Base-by-base conservation (phyloP, 2,329 filamentous ascomycete species). In the Botryotinia narcissicola region DNA sequence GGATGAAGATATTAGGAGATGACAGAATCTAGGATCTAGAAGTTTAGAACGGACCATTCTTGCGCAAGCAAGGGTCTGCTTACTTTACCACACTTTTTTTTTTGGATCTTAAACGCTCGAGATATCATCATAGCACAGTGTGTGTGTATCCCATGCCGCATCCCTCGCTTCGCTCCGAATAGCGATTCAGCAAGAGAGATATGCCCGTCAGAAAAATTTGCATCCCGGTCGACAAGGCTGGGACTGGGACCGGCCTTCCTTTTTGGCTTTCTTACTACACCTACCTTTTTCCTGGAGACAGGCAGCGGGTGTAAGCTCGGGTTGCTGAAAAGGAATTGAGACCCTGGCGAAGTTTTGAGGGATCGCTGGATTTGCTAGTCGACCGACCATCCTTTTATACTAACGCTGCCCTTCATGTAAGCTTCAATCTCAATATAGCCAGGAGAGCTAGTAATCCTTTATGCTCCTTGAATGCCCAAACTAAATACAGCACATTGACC, bases 181-280 rank as follows among this genome's bases (percentile, higher is more conserved):
- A 37, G 64, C 64, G 46, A 67, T 68, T 68, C 64, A 54, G 64
- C 16, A 72, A 46, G 48, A 68, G 29, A 40, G 64, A 37, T 66
- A 46, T 54, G 61, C 40, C 46, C 32, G 32, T 66, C 46, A 51
- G 46, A 72, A 42, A 60, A 29, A 18, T 42, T 61, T 61, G 4
- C 22, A 60, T 61, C 71, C 71, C 48, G 29, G 71, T 42, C 32
- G 54, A 70, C 71, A 73, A 73, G 71, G 71, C 71, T 72, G 62
- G 71, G 71, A 40, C 63, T 57, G 51, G 51, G 51, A 32, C 60
- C 54, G 70, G 37, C 61, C 61, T 72, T 60, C 70, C 70, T 46
- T 20, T 72, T 68, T 63, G 68, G 46, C 46, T 57, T 60, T 67
- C 40, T 35, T 16, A 42, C 48, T 59, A 40, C 46, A 57, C 51